Conservation (phyloP, 1,284 basidiomycete species). For the Heterobasidion irregulare region DNA sequence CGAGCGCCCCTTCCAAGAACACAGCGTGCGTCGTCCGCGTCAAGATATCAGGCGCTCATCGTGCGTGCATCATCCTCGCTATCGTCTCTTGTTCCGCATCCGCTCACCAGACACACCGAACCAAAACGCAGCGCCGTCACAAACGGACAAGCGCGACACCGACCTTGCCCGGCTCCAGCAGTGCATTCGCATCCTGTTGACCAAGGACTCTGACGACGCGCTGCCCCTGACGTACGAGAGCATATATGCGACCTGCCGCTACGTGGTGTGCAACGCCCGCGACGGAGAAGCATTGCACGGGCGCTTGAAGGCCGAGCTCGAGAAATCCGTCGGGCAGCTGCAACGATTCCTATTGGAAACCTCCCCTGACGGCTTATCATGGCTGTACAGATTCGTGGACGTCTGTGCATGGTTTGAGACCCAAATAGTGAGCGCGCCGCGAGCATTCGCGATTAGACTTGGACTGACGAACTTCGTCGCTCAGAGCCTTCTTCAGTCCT, state of each 20-base stretch:
- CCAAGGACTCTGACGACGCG: conserved; percentile 20
- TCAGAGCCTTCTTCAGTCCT: conserved; percentile 39
- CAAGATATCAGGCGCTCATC: not conserved
- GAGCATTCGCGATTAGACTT: not conserved
- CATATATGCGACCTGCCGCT: conserved; percentile 48
- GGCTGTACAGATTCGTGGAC: conserved; percentile 44
- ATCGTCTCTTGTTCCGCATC: not conserved
- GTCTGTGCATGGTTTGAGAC: conserved; percentile 55
- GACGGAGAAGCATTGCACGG: conserved; percentile 48
- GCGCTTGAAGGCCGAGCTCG: conserved; percentile 42
- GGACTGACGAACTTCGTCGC: not conserved
- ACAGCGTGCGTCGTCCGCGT: conserved; percentile 2
- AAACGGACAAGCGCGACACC: conserved; percentile 11
- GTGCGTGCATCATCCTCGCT: not conserved
- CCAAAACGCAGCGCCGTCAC: conserved; percentile 11
- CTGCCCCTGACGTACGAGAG: conserved; percentile 43
- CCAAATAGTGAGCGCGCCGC: conserved; percentile 23
- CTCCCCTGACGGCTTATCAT: conserved; percentile 27
- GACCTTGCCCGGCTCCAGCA: conserved; percentile 25
- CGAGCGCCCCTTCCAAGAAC: not conserved
- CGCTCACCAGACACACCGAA: not conserved
- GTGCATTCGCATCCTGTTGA: conserved; percentile 38
- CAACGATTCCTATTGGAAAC: conserved; percentile 24
- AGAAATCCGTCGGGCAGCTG: conserved; percentile 36
- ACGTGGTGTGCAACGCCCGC: conserved; percentile 39